phyloP scores from a whole-genome alignment of 148 eudicot genomes.

The Rhododendron vialii region DNA sequence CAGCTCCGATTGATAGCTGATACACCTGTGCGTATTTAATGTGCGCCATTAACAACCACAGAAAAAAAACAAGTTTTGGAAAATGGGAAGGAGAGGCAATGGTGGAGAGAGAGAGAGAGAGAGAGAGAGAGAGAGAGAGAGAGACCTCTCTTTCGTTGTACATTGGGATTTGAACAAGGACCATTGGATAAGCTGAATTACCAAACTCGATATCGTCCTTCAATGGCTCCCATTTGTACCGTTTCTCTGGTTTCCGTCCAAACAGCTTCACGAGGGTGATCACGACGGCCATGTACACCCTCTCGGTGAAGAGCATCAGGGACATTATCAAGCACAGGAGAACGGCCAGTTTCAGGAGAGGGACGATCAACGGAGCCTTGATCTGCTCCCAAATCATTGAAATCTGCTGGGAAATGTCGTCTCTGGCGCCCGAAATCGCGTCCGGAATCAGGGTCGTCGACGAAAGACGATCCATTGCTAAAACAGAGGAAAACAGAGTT shows the following conservation, averaged over 20 bases:
- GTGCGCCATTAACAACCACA: neutral
- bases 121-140: slow-evolving; percentile 3
- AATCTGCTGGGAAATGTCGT: slow-evolving; percentile 28
- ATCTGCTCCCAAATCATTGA: slow-evolving; percentile 43
- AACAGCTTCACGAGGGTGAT: slow-evolving; percentile 38
- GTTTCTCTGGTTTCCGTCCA: slow-evolving; percentile 48
- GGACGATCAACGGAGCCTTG: slow-evolving; percentile 55
- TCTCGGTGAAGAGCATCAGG: slow-evolving; percentile 55
- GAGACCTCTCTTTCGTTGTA: slow-evolving; percentile 63
- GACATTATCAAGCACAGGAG: slow-evolving; percentile 44
- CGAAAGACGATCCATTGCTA: slow-evolving; percentile 27
- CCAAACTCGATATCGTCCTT: slow-evolving; percentile 62
- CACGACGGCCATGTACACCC: slow-evolving; percentile 45
- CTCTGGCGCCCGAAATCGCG: slow-evolving; percentile 13
- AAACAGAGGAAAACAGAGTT: slow-evolving; percentile 16
- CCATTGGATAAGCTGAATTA: slow-evolving; percentile 46
- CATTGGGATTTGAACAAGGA: slow-evolving; percentile 75
- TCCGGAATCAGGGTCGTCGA: slow-evolving; percentile 20
- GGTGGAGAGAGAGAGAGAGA: neutral
- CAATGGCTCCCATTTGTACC: slow-evolving; percentile 53
- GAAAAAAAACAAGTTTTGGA: neutral
- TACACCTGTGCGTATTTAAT: slow-evolving; percentile 7
- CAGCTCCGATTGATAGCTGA: slow-evolving; percentile 33
- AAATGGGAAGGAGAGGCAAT: neutral
- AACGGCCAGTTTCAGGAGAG: slow-evolving; percentile 35